phyloP scores from a whole-genome alignment of 768 basidiomycete genomes.

The Sporobolomyces pararoseus region DNA sequence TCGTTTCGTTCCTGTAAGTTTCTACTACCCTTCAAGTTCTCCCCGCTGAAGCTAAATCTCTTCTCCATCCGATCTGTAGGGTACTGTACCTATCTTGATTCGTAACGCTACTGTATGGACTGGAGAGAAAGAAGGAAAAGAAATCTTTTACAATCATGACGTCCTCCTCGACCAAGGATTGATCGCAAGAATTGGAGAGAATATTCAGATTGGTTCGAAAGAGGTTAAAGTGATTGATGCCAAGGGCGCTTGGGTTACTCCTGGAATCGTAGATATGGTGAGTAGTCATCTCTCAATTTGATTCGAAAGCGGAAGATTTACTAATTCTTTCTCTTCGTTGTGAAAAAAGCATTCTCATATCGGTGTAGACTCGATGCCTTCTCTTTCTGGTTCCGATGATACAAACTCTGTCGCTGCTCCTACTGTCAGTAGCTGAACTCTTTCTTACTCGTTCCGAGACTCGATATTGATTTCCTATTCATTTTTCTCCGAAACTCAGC shows the following conservation, averaged over 20 bases:
- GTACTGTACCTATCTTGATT: slow-evolving; percentile 59
- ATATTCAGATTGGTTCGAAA: slow-evolving; percentile 45
- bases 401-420: slow-evolving; percentile 55
- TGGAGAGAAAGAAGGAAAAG: slow-evolving; percentile 59
- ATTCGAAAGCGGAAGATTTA: background rate
- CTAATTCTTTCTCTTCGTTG: no score
- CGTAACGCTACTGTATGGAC: slow-evolving; percentile 77
- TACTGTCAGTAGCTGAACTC: background rate
- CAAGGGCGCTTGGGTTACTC: slow-evolving; percentile 66
- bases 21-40: background rate
- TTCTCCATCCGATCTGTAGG: slow-evolving; percentile 42
- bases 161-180: slow-evolving; percentile 64
- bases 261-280: slow-evolving; percentile 49
- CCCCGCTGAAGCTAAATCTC: background rate
- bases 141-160: slow-evolving; percentile 59
- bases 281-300: background rate
- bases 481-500: slow-evolving; percentile 35
- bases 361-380: slow-evolving; percentile 66
- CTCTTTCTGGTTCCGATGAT: slow-evolving; percentile 56
- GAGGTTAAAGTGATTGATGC: slow-evolving; percentile 62
- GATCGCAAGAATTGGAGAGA: slow-evolving; percentile 58
- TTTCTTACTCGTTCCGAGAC: background rate
- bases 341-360: slow-evolving; percentile 77
- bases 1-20: slow-evolving; percentile 43
- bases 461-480: background rate